Conservation (phyloP, 805 yeast species). For the Cyberlindnera americana region DNA sequence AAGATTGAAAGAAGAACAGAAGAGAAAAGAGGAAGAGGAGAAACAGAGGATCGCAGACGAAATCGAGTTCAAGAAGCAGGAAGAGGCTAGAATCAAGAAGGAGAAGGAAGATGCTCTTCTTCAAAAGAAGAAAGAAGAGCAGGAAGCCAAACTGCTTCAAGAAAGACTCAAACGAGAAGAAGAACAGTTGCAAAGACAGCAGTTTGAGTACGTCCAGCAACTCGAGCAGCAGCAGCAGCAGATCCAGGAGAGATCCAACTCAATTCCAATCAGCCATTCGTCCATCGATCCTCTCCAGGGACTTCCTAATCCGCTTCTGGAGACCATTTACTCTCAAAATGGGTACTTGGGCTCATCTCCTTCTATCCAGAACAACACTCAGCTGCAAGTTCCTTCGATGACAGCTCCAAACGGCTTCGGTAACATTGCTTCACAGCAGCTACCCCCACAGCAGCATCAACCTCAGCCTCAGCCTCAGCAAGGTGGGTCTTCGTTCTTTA, state of each 20-base stretch:
- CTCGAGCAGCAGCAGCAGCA: slow-evolving; percentile 9
- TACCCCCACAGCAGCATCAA: slow-evolving; percentile 3
- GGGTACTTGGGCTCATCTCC: not conserved
- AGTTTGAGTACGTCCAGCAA: slow-evolving; percentile 4
- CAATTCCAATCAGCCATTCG: not conserved
- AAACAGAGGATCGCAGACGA: slow-evolving; percentile 33
- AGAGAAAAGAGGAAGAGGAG: slow-evolving; percentile 31
- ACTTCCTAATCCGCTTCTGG: slow-evolving; percentile 3
- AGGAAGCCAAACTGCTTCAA: slow-evolving; percentile 4
- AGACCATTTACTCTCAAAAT: slow-evolving; percentile 2
- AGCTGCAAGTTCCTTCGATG: not conserved
- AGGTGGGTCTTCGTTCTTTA: slow-evolving; percentile 4
- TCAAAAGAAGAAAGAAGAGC: slow-evolving; percentile 3
- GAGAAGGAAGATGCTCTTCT: slow-evolving; percentile 5
- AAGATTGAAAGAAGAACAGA: slow-evolving; percentile 37
- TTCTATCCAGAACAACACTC: not conserved
- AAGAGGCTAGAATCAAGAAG: slow-evolving; percentile 4
- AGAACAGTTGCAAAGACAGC: slow-evolving; percentile 5
- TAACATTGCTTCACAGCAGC: not conserved
- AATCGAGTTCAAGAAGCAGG: slow-evolving; percentile 18
- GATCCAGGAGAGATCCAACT: slow-evolving; percentile 6
- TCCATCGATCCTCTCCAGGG: slow-evolving; percentile 1
- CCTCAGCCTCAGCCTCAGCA: slow-evolving; percentile 1
- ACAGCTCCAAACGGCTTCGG: not conserved
- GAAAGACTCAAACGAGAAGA: slow-evolving; percentile 4